These are phyloP conservation scores for Globisporangium paroecandrum DNA, from an alignment of 352 stramenopile genomes.

Conservation along the genomic window DNA sequence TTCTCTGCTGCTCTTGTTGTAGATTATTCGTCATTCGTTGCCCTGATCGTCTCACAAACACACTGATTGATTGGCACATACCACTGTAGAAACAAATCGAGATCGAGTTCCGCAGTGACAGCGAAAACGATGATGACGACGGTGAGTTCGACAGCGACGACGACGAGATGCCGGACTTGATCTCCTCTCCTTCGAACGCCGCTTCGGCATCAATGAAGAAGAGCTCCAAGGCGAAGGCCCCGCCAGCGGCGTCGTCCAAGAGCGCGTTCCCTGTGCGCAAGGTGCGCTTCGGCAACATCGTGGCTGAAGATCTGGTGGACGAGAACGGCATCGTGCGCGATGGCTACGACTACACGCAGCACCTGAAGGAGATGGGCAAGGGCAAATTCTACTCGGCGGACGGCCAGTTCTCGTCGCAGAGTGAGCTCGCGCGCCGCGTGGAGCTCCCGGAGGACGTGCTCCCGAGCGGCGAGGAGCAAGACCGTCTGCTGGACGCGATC, in stretches of 20 bases:
- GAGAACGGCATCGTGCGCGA: constrained; percentile 88
- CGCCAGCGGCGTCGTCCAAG: constrained; percentile 12
- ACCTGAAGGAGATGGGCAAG: constrained; percentile 90
- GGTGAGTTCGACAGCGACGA: constrained; percentile 41
- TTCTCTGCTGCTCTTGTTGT: not conserved
- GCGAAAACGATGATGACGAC: constrained; percentile 34
- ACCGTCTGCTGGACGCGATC: constrained; percentile 79
- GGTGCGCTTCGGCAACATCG: constrained; percentile 61
- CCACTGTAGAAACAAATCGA: constrained; percentile 44
- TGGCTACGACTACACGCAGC: constrained; percentile 91
- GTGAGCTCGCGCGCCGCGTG: constrained; percentile 53
- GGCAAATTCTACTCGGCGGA: constrained; percentile 78
- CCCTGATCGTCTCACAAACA: not conserved
- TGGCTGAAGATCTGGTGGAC: constrained; percentile 77
- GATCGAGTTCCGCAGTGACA: constrained; percentile 58
- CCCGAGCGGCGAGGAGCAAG: constrained; percentile 62
- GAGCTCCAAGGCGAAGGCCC: constrained; percentile 21
- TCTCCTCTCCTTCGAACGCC: constrained; percentile 25
- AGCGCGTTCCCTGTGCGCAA: constrained; percentile 48
- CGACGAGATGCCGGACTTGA: constrained; percentile 53
- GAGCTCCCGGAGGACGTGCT: constrained; percentile 67
- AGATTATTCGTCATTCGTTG: not conserved
- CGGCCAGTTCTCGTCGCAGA: constrained; percentile 62
- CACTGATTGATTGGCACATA: too few relatives aligned
- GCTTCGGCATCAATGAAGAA: constrained; percentile 8